phyloP scores from a whole-genome alignment of 169 alveolate species.

The Plasmodium billcollinsi region DNA sequence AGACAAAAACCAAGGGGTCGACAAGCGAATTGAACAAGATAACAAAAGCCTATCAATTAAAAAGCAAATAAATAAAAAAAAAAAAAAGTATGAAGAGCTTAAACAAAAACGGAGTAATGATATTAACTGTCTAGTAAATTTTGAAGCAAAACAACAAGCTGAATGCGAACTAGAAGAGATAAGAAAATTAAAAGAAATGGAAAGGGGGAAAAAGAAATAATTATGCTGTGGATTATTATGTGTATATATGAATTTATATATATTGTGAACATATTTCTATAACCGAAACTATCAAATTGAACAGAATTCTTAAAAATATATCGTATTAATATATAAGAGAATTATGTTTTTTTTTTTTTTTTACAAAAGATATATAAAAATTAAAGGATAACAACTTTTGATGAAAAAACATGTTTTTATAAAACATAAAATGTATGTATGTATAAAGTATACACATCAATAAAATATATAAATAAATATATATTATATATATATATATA shows the following conservation, averaged over 20 bases:
- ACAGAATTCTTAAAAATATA: too few species aligned
- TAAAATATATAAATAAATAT: too few species aligned
- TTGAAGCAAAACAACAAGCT: constrained; percentile 54
- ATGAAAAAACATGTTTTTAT: too few species aligned
- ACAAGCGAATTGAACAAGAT: constrained; percentile 54
- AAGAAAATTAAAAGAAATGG: constrained; percentile 35
- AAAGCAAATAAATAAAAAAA: constrained; percentile 46
- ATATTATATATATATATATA: too few species aligned
- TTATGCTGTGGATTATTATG: background rate
- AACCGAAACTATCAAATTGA: too few species aligned
- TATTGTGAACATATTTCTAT: background rate
- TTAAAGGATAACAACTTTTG: too few species aligned
- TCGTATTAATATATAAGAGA: too few species aligned
- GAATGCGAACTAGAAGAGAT: constrained; percentile 68
- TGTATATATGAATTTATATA: background rate
- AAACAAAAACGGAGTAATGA: constrained; percentile 34
- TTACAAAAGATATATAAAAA: too few species aligned
- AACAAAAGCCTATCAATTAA: constrained; percentile 19
- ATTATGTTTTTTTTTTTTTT: too few species aligned
- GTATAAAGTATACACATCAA: too few species aligned
- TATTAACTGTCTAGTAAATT: constrained; percentile 36
- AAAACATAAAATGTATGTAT: too few species aligned
- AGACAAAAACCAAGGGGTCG: constrained; percentile 68
- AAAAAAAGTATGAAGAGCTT: constrained; percentile 50
- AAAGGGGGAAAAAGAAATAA: constrained; percentile 8